Evolutionary conservation across 1,284 basidiomycete genomes (phyloP).

Genomic region (Psilocybe mexicana): DNA sequence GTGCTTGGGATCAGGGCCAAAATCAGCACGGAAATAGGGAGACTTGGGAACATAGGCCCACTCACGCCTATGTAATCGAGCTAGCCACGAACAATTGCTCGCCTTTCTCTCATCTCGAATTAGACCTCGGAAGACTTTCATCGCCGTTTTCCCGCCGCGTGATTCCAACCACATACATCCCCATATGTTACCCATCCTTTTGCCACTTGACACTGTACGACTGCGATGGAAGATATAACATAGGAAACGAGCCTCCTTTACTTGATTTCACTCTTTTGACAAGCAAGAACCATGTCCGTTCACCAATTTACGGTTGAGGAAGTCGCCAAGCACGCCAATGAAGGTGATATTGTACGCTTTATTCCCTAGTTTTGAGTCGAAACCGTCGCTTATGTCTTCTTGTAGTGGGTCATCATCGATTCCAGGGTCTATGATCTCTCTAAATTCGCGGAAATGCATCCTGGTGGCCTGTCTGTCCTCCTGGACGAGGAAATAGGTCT

Average conservation of each 20-base stretch:
- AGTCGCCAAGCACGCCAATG: slow-evolving; percentile 38
- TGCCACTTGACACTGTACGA: not conserved
- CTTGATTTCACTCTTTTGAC: not conserved
- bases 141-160: not conserved
- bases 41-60: too few relatives aligned
- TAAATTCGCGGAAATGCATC: slow-evolving; percentile 79
- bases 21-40: too few relatives aligned
- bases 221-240: not conserved
- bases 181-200: not conserved
- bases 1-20: too few relatives aligned
- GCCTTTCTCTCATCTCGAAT: not conserved
- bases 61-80: too few relatives aligned
- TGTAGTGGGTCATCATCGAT: slow-evolving; percentile 82
- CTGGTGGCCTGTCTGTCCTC: slow-evolving; percentile 78
- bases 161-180: not conserved
- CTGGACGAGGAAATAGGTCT: slow-evolving; percentile 72
- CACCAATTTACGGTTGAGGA: slow-evolving; percentile 43
- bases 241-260: not conserved
- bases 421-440: slow-evolving; percentile 81
- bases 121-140: slow-evolving; percentile 6
- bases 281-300: slow-evolving; percentile 31
- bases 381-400: not conserved
- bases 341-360: slow-evolving; percentile 34
- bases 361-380: not conserved
- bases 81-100: not conserved